Evolutionary conservation across 176 grass and related monocot species (phyloP), one percentile per base, ranked within the genome.

Genomic region (Cenchrus americanus): DNA sequence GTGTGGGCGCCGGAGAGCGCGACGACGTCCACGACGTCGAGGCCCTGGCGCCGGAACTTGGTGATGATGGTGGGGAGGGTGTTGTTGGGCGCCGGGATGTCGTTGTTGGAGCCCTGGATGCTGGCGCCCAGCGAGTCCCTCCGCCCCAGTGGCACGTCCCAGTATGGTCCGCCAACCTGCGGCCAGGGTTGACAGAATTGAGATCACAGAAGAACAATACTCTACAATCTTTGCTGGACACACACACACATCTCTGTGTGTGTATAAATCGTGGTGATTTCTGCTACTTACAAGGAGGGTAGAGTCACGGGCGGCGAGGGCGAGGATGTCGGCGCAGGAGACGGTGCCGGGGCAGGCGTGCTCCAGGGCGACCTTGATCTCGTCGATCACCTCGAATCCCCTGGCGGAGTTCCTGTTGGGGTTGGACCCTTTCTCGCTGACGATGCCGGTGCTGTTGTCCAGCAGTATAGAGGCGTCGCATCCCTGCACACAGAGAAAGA

Each of bases 11-110:
- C 94, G 14, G 88, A 91, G 75, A 97, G 92, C 24, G 92, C 88
- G 8, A 94, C 95, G 21, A 97, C 77, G 50, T 97, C 92, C 23
- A 76, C 61, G 17, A 91, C 6, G 76, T 84, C 50, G 3, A 97
- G 95, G 77, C 95, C 92, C 18, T 91, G 90, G 47, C 42, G 86
- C 69, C 83, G 61, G 86, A 93, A 97, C 90, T 94, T 97, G 86
- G 88, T 92, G 90, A 94, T 63, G 79, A 97, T 94, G 79, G 95
- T 87, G 47, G 88, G 70, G 22, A 97, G 90, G 18, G 95, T 94
- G 88, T 92, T 91, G 88, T 97, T 97, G 50, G 95, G 95, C 2
- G 95, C 95, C n/a, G 92, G 95, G 67, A 97, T 92, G 69, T 94
- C 84, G 83, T 94, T 91, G 85, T 97, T 97, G 46, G 95, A 97